Evolutionary conservation across 2,329 filamentous ascomycete species (phyloP), one percentile per base, ranked within the genome.

Genomic region (Blastomyces parvus): DNA sequence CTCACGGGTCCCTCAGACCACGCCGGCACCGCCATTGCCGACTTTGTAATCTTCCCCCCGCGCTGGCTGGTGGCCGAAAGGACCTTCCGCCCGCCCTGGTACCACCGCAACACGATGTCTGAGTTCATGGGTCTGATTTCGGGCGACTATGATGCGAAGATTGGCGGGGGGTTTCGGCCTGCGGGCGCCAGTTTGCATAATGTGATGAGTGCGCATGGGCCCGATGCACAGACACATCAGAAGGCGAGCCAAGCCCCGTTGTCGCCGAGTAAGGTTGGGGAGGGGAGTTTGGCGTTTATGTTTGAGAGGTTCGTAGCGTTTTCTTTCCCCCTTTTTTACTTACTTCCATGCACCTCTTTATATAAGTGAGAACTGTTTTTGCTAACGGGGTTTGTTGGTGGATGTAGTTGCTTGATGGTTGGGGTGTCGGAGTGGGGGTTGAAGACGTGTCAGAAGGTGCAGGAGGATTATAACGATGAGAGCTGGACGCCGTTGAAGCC

Each of bases 401-500:
- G 73, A 71, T 70, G 81, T 69, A 81, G 83, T 69, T 83, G 80
- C 67, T 73, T 88, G 61, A 88, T 89, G 86, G 82, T 89, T 33
- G 87, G 87, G 2, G 86, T 89, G 30, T 88, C 87, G 2, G 86
- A 88, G 66, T 90, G 87, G 87, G 87, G 86, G 0, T 73, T 89
- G 66, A 87, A 85, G 74, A 83, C 84, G 66, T 93, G 86, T 71
- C 76, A 81, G 70, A 89, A 89, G 75, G 83, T 89, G 50, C 87
- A 89, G 77, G 81, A 85, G 67, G 84, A 84, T 63, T 95, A 94
- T 71, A 91, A 86, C 72, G 84, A 86, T 63, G 88, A 95, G 79
- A 92, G 89, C 73, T 96, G 91, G 91, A 86, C 81, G 36, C 82
- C 82, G 0, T 77, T 89, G 61, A 83, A 84, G 74, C 81, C 85